Evolutionary conservation across 306 rosid species (phyloP), one percentile per base, ranked within the genome.

Genomic region (Castanea sativa): DNA sequence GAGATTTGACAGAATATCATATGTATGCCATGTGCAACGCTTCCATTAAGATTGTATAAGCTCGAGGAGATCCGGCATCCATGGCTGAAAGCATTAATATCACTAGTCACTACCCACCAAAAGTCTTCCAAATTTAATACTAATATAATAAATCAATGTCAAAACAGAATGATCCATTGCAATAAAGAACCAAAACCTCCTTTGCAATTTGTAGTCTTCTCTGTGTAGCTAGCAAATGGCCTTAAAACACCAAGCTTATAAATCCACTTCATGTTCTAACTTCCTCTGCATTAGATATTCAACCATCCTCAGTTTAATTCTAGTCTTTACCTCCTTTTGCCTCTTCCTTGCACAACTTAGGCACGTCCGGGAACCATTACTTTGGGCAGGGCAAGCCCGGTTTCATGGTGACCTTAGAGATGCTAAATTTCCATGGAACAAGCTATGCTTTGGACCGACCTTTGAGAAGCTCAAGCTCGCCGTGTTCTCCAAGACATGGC

Each of bases 401-500:
- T 80, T 77, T 71, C 33, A 35, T 13, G 85, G 74, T 32, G 82
- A 80, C 56, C 84, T 68, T 51, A 56, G 85, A 80, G 77, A 80
- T 76, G 82, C 79, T 53, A 67, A 84, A 5, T 80, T 73, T 52
- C 77, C 82, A 11, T 79, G 82, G 84, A 84, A 76, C 71, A 73
- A 73, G 53, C 81, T 84, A 52, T 72, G 83, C 43, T 76, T 84
- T 21, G 82, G 84, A 43, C 69, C 69, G 4, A 76, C 81, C 19
- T 73, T 18, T 13, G 76, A 72, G 61, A 84, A 73, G 82, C 85
- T 80, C 75, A 73, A 80, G 80, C 74, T 80, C 15, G 82, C 80
- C 1, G 80, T 74, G 21, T 84, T 84, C 80, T 73, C 85, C 64
- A 84, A 76, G 78, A 25, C 75, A 60, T 84, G 85, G 85, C 77